Evolutionary conservation across 805 yeast genomes (phyloP).

Genomic region (Tanozyma kutaoensis): DNA sequence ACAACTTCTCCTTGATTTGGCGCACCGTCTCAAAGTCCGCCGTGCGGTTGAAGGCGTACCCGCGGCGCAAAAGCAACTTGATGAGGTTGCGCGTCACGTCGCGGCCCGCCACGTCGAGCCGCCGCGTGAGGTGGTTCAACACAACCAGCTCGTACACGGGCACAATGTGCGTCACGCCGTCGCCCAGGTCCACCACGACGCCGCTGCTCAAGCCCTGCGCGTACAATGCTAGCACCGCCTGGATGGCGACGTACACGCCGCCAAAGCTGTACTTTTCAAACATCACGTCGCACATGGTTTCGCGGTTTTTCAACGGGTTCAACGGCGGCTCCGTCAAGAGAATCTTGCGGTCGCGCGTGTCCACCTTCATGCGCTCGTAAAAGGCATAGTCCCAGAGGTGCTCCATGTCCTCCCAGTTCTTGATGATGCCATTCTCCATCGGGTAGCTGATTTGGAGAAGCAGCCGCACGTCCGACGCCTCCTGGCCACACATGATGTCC

Average conservation of each 20-base stretch:
- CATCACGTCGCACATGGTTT: slow-evolving; percentile 84
- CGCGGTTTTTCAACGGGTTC: slow-evolving; percentile 88
- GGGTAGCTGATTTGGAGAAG: slow-evolving; percentile 91
- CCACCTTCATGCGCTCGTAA: slow-evolving; percentile 76
- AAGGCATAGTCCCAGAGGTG: slow-evolving; percentile 97
- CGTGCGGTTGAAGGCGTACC: slow-evolving; percentile 95
- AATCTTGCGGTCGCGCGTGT: slow-evolving; percentile 63
- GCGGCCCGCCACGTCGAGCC: slow-evolving; percentile 95
- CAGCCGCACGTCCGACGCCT: slow-evolving; percentile 84
- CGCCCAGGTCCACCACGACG: slow-evolving; percentile 97
- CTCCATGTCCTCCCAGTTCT: slow-evolving; percentile 98
- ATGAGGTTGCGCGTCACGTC: slow-evolving; percentile 96
- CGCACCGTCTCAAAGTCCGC: slow-evolving; percentile 99
- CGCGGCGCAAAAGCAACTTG: slow-evolving; percentile 82
- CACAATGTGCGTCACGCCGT: slow-evolving; percentile 96
- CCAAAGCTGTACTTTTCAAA: slow-evolving; percentile 84
- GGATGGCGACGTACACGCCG: slow-evolving; percentile 91
- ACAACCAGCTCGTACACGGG: slow-evolving; percentile 97
- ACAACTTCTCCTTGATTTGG: slow-evolving; percentile 90
- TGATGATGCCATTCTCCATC: slow-evolving; percentile 96
- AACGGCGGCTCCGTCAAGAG: slow-evolving; percentile 95
- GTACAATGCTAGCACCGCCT: slow-evolving; percentile 94
- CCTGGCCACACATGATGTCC: slow-evolving; percentile 97
- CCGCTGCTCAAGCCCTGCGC: slow-evolving; percentile 96
- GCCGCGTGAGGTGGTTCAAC: slow-evolving; percentile 81